Evolutionary conservation across 139 green algal species (phyloP).

Genomic region (Monoraphidium neglectum): DNA sequence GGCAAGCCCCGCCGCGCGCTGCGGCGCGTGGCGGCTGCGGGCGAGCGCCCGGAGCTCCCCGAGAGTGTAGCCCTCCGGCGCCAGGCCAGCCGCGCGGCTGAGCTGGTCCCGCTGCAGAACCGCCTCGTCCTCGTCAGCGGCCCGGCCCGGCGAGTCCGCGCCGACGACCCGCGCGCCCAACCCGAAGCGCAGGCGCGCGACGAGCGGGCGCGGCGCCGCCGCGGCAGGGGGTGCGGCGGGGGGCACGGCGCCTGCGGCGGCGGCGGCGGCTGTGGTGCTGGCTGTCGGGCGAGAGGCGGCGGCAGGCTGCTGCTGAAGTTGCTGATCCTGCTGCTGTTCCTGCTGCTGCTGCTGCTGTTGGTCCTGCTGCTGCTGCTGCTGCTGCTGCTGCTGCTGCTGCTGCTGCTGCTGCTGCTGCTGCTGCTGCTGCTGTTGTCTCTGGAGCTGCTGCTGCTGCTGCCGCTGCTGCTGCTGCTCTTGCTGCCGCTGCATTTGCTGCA

Average conservation of each 20-base stretch:
- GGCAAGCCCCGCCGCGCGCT: constrained; percentile 57
- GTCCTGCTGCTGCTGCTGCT: not conserved
- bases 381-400: constrained; percentile 8
- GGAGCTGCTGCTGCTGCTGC: not conserved
- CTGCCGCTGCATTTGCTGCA: too few species aligned
- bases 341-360: not conserved
- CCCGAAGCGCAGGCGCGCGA: constrained; percentile 45
- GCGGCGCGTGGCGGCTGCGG: constrained; percentile 46
- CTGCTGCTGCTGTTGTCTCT: not conserved
- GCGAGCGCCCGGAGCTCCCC: constrained; percentile 61
- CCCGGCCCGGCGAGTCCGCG: constrained; percentile 23
- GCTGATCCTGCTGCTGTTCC: not conserved
- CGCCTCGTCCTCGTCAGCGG: constrained; percentile 16
- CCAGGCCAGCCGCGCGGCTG: constrained; percentile 16
- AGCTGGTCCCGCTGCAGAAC: constrained; percentile 43
- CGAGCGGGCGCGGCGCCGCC: constrained; percentile 27
- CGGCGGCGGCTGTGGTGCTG: constrained; percentile 2
- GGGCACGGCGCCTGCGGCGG: not conserved
- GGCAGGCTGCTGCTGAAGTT: not conserved
- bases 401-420: constrained; percentile 1
- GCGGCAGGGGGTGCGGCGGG: not conserved
- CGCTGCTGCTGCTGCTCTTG: too few species aligned
- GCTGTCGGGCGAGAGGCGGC: not conserved
- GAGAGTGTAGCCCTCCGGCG: constrained; percentile 54
- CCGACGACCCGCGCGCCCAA: constrained; percentile 36